Base-by-base conservation (phyloP, 768 basidiomycete genomes). In the Calvatia gigantea region DNA sequence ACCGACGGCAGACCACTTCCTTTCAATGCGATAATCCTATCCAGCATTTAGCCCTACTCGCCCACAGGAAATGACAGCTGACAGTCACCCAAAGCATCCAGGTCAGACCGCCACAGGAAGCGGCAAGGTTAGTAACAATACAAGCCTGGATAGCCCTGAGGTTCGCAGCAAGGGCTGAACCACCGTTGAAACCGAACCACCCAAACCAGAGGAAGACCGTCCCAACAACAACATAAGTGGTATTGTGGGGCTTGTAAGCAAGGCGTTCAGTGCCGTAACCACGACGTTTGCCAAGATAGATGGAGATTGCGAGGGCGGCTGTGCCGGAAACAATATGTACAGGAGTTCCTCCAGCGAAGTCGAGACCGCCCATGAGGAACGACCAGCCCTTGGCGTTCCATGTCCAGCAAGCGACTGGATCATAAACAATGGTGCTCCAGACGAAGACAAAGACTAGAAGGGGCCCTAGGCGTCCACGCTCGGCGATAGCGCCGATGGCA, bases 161-260 rank as follows among this genome's bases (percentile, higher is more conserved):
- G 70, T 94, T 96, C 35, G 94, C 94, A 23, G 86, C 80, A 60
- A 98, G 81, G 7, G 94, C 94, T 14, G 85, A 88, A 21, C 96
- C 96, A 6, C 95, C 95, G 69, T 94, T 94, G 80, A 94, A 94
- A 1, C 91, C 92, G 58, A 96, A 92, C 95, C 95, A 98, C 4
- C 90, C 90, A 56, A 93, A 91, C 93, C 94, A 97, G 49, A 98
- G 89, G 67, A 96, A 81, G 2, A 88, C 83, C 0, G 96, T 98
- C 8, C 96, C 96, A n/a, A 97, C 75, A 41, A 97, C 78, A 58
- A 98, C 92, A 65, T 94, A 94, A 23, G 87, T 87, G 15, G 92
- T 91, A 69, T 96, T 97, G 67, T 95, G 91, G 0, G 96, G 94
- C 70, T 80, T 95, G 81, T 95, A 98, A 1, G 91, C 89, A 12